phyloP scores from a whole-genome alignment of 108 stramenopile species.

The Skeletonema grethae region DNA sequence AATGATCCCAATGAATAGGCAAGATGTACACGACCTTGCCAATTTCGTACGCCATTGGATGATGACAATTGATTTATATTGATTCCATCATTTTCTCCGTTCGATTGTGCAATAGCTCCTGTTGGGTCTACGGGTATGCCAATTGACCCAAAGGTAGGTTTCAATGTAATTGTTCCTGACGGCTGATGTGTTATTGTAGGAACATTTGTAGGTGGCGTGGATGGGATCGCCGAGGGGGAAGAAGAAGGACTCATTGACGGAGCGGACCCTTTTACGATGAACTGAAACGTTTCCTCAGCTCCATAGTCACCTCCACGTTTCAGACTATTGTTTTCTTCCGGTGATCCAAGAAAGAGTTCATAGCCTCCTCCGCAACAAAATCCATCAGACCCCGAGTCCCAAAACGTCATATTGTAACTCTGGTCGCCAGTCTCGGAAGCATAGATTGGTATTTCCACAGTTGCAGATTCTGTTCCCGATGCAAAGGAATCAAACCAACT shows the following conservation, averaged over 20 bases:
- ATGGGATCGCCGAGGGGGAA: neutral
- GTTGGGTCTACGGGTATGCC: neutral
- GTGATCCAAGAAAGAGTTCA: slow-evolving; percentile 20
- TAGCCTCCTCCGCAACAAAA: slow-evolving; percentile 22
- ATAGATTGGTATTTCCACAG: slow-evolving; percentile 23
- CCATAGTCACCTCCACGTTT: slow-evolving; percentile 20
- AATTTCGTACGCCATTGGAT: neutral
- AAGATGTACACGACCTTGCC: neutral
- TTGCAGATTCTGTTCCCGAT: slow-evolving; percentile 9
- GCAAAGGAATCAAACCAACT: slow-evolving; percentile 25
- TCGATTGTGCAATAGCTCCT: neutral
- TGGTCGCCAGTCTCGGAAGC: slow-evolving; percentile 16
- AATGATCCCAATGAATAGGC: neutral
- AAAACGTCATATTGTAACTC: slow-evolving; percentile 18
- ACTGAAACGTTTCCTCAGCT: slow-evolving; percentile 6
- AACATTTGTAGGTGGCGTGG: neutral
- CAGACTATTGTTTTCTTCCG: slow-evolving; percentile 4
- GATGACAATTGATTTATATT: neutral
- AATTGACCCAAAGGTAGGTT: neutral
- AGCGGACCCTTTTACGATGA: slow-evolving; percentile 4
- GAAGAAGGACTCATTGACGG: neutral
- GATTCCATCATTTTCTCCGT: neutral
- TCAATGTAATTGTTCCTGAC: neutral
- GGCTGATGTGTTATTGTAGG: neutral
- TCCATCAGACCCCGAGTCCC: slow-evolving; percentile 34